Base-by-base conservation (phyloP, 176 grass and related monocot genomes). In the Oryza glaberrima region DNA sequence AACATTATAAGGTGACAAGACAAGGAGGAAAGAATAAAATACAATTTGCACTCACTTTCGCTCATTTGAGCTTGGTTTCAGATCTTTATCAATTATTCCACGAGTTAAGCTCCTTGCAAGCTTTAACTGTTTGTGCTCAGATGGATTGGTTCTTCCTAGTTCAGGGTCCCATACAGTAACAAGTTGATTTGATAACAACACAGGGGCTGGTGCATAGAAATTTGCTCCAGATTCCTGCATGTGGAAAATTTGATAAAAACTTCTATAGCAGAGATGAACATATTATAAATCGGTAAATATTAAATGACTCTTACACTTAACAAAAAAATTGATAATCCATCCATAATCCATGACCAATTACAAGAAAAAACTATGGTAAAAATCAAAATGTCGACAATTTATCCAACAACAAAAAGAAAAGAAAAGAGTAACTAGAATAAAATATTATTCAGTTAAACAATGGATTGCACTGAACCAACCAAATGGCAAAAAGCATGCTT, bases 41-140 rank as follows among this genome's bases (percentile, higher is more conserved):
- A 72, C 30, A 89, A 45, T 23, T 86, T 81, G 35, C 67, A 91
- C 88, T 86, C 82, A 96, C 96, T 92, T 99, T 64, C 93, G 80
- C 84, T 99, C 96, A 28, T 89, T 92, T 76, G 87, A 86, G 74
- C 93, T 99, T 84, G 96, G 96, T 86, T 96, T 99, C 66, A 99
- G 79, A 94, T 99, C 96, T 85, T 81, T 94, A 87, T 99, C 96
- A 65, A 99, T 93, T 65, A 99, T 93, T 60, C 93, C 96, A 92
- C 89, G 96, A 88, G 88, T 95, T 88, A 98, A 87, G 80, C 96
- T 95, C 83, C 96, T 90, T 28, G 91, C 93, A 81, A 98, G 93
- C 75, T 95, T 98, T 76, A 95, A 81, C 74, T 98, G 96, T 65
- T 98, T 95, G 77, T 95, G 96, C 81, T 95, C 93, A 76, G 96